phyloP scores from a whole-genome alignment of 768 basidiomycete genomes.

The Tricholoma flavovirens region DNA sequence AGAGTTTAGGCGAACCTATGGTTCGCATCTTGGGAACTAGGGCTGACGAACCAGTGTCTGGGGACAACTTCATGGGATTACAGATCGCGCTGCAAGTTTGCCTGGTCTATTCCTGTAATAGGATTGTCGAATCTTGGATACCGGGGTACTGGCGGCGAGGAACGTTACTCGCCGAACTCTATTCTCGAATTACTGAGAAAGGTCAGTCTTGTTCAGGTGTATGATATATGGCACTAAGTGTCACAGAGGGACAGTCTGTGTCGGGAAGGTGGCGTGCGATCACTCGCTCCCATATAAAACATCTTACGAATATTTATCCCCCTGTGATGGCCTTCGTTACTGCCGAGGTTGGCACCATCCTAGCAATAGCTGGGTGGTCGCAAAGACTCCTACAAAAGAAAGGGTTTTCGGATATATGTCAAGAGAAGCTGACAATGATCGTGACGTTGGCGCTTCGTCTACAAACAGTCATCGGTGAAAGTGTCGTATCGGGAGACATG shows the following conservation, averaged over 20 bases:
- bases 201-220: conserved; percentile 6
- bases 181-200: conserved; percentile 6
- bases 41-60: not conserved
- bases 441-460: conserved; percentile 8
- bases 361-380: conserved; percentile 4
- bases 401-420: not conserved
- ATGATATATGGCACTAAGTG: not conserved
- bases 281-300: not conserved
- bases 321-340: not conserved
- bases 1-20: conserved; percentile 8
- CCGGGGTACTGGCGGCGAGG: not conserved
- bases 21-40: conserved; percentile 2
- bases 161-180: conserved; percentile 3
- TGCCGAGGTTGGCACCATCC: not conserved
- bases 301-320: not conserved
- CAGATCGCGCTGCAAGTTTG: conserved; percentile 17
- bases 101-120: conserved; percentile 7
- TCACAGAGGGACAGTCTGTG: conserved; percentile 1
- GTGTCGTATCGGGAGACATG: conserved; percentile 13
- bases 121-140: conserved; percentile 13
- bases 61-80: conserved; percentile 9
- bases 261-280: conserved; percentile 6
- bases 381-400: not conserved
- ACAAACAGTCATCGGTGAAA: conserved; percentile 9
- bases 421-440: conserved; percentile 7